Conservation (phyloP, 1,284 basidiomycete species). For the Chondrostereum purpureum region DNA sequence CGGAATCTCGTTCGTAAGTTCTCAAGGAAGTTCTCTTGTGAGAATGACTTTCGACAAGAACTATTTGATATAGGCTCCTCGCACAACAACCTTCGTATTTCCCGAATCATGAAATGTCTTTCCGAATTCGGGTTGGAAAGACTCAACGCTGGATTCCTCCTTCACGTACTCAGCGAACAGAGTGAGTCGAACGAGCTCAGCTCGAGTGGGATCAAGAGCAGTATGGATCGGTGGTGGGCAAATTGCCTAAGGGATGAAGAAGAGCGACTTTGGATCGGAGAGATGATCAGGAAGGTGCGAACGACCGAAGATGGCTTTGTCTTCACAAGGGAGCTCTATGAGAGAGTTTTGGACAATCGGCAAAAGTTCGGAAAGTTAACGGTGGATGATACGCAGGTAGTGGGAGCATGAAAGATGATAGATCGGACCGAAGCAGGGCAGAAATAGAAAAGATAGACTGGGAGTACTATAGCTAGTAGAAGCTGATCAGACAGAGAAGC, state of each 20-base stretch:
- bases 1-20: slow-evolving; percentile 60
- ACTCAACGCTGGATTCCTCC: slow-evolving; percentile 59
- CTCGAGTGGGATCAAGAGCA: slow-evolving; percentile 39
- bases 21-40: no score
- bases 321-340: slow-evolving; percentile 56
- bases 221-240: slow-evolving; percentile 76
- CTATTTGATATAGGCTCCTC: slow-evolving; percentile 36
- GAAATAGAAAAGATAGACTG: background rate
- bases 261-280: slow-evolving; percentile 50
- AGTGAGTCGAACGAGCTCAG: slow-evolving; percentile 52
- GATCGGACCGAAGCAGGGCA: background rate
- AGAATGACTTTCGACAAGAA: no score
- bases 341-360: slow-evolving; percentile 37
- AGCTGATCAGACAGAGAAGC: slow-evolving; percentile 1
- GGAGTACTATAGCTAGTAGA: slow-evolving; percentile 4
- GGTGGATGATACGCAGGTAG: background rate
- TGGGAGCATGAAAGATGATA: background rate
- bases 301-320: slow-evolving; percentile 28
- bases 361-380: slow-evolving; percentile 27
- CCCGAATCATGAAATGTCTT: slow-evolving; percentile 70
- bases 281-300: slow-evolving; percentile 43
- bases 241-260: slow-evolving; percentile 59
- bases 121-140: slow-evolving; percentile 62
- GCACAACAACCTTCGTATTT: slow-evolving; percentile 74
- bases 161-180: slow-evolving; percentile 65